Percentiles rank a stretch among this genome's conserved stretches.
These are phyloP conservation scores for Ophiostoma perfectum DNA, from an alignment of 2,329 filamentous ascomycete genomes.

Conservation along the genomic window DNA sequence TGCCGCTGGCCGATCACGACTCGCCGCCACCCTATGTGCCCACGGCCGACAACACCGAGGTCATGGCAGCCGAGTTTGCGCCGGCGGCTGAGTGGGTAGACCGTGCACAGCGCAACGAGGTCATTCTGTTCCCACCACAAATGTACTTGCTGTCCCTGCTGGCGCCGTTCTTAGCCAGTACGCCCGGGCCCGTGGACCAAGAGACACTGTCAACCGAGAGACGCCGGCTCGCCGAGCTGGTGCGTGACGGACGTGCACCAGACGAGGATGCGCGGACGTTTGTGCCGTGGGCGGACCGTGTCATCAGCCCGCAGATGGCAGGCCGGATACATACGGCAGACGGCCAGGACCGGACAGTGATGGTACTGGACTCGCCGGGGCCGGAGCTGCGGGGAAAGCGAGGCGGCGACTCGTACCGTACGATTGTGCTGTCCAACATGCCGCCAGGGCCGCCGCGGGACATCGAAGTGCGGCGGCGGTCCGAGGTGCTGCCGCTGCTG, in stretches of 20 bases:
- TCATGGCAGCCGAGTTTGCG: constrained; percentile 58
- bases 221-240: constrained; percentile 48
- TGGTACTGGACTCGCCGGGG: constrained; percentile 55
- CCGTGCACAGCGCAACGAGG: constrained; percentile 56
- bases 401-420: constrained; percentile 54
- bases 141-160: constrained; percentile 65
- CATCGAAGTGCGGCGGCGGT: constrained; percentile 48
- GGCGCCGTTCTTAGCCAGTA: constrained; percentile 44
- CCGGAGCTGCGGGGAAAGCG: constrained; percentile 46
- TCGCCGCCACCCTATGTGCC: constrained; percentile 36
- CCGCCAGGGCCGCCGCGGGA: constrained; percentile 46
- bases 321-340: constrained; percentile 37
- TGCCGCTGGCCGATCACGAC: constrained; percentile 51
- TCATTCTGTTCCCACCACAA: constrained; percentile 89
- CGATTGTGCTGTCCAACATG: constrained; percentile 51
- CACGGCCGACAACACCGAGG: constrained; percentile 58
- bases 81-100: constrained; percentile 63
- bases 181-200: constrained; percentile 26
- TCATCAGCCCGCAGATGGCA: constrained; percentile 52
- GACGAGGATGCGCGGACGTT: constrained; percentile 33
- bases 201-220: constrained; percentile 39
- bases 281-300: constrained; percentile 52
- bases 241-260: constrained; percentile 38
- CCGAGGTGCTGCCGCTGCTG: constrained; percentile 35
- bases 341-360: constrained; percentile 44